Base-by-base conservation (phyloP, 176 grass and related monocot genomes). In the Themeda triandra region DNA sequence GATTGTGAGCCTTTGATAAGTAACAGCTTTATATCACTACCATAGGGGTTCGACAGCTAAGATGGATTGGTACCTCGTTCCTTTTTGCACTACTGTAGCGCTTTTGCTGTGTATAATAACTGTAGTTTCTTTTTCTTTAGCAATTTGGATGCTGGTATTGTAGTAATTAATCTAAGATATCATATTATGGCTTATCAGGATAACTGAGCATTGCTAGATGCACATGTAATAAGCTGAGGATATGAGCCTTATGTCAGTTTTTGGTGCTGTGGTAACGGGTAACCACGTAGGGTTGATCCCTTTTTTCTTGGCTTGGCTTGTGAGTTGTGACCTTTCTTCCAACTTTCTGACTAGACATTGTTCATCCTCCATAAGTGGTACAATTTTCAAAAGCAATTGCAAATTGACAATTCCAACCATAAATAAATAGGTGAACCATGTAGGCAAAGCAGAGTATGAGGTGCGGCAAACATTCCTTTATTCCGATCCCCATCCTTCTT, bases 1-100 rank as follows among this genome's bases (percentile, higher is more conserved):
- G 73, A 17, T 54, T n/a, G 36, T 79, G 29, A 44, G 71, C 71
- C 28, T 89, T 60, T 79, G 78, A 82, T 86, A 33, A 71, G 63
- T 71, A 37, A 56, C 33, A 77, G 35, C 78, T 82, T 86, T 78
- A 69, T 27, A 82, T 90, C 83, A 65, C 53, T 86, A 77, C 21
- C 78, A 84, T 68, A 63, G 18, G 70, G 18, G 32, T 14, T 75
- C 28, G 77, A 56, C 69, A 75, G 42, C 76, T 65, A 79, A 79
- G n/a, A 80, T 53, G 59, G 18, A 80, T 65, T 5, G 32, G 32
- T 66, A 40, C 72, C n/a, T 45, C n/a, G n/a, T 54, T 5, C 28
- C 66, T 33, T 36, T 41, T 53, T 73, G 73, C 9, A 21, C 10
- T 73, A 28, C 14, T 73, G 54, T 39, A 86, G 68, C 76, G 28